Evolutionary conservation across 2,329 filamentous ascomycete species (phyloP).

Genomic region (Tothia fuscella): DNA sequence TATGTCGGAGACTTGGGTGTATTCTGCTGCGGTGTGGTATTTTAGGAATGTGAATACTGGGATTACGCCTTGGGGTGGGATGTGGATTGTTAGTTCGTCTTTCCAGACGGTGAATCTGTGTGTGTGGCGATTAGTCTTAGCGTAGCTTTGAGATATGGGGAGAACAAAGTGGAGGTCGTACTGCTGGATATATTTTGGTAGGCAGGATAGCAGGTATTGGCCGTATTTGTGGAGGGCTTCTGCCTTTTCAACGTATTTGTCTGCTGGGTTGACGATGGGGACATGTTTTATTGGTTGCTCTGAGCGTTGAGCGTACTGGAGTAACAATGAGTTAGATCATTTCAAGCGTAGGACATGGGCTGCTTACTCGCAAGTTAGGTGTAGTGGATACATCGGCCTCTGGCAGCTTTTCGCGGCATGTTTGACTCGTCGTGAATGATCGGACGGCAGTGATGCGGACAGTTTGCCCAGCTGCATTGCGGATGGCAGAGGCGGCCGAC

Average conservation of each 20-base stretch:
- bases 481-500: conserved; percentile 25
- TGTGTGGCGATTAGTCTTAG: conserved; percentile 6
- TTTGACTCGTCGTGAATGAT: conserved; percentile 3
- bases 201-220: conserved; percentile 87
- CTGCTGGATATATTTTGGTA: conserved; percentile 98
- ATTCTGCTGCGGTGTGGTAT: conserved; percentile 95
- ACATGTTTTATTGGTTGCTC: conserved; percentile 49
- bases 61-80: conserved; percentile 75
- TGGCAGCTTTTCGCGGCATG: not conserved
- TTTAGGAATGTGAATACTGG: conserved; percentile 93
- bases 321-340: conserved; percentile 30
- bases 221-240: conserved; percentile 88
- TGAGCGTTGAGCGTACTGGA: conserved; percentile 31
- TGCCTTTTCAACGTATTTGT: conserved; percentile 81
- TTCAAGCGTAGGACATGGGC: not conserved
- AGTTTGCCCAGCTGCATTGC: no score
- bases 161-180: conserved; percentile 17
- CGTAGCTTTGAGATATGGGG: not conserved
- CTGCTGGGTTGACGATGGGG: conserved; percentile 78
- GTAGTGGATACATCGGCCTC: not conserved
- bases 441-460: conserved; percentile 19
- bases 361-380: conserved; percentile 5
- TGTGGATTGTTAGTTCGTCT: conserved; percentile 92
- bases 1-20: conserved; percentile 83
- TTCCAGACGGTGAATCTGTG: conserved; percentile 95